Evolutionary conservation across 148 eudicot genomes (phyloP).

Genomic region (Polygonum maritimum): DNA sequence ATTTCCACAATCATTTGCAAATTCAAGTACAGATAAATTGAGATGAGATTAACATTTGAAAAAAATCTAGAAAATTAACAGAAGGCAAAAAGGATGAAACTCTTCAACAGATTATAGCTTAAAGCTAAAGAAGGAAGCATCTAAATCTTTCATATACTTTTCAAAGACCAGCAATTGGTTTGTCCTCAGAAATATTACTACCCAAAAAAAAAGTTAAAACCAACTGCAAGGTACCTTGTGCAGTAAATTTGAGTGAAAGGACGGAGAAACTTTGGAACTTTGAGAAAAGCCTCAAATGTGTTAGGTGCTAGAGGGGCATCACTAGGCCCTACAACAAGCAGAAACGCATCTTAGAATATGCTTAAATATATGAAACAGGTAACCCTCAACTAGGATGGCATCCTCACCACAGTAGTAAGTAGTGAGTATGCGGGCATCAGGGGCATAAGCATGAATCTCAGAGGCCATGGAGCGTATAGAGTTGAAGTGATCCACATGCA

Average conservation of each 20-base stretch:
- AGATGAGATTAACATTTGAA: neutral
- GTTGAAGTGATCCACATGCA: slow-evolving; percentile 77
- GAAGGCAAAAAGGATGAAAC: neutral
- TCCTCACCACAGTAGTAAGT: slow-evolving; percentile 84
- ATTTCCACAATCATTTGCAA: neutral
- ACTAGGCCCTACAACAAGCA: slow-evolving; percentile 58
- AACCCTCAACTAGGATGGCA: neutral
- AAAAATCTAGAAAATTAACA: neutral
- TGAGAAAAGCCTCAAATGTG: slow-evolving; percentile 86
- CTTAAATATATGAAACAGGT: neutral
- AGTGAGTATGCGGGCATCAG: slow-evolving; percentile 94
- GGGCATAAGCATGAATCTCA: slow-evolving; percentile 82
- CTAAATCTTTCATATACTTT: neutral
- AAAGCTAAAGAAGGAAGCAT: neutral
- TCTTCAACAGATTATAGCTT: neutral
- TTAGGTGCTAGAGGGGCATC: slow-evolving; percentile 92
- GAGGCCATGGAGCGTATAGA: slow-evolving; percentile 77
- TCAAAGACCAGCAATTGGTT: neutral
- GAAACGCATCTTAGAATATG: neutral
- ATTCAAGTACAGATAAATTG: neutral
- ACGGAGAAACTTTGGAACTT: slow-evolving; percentile 87
- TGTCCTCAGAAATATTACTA: neutral
- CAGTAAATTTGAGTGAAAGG: slow-evolving; percentile 95
- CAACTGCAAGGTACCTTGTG: slow-evolving; percentile 59
- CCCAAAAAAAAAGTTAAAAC: neutral